Percentiles rank a stretch among this genome's conserved stretches.
phyloP scores from a whole-genome alignment of 805 yeast genomes.

The Metschnikowia amazonensis region DNA sequence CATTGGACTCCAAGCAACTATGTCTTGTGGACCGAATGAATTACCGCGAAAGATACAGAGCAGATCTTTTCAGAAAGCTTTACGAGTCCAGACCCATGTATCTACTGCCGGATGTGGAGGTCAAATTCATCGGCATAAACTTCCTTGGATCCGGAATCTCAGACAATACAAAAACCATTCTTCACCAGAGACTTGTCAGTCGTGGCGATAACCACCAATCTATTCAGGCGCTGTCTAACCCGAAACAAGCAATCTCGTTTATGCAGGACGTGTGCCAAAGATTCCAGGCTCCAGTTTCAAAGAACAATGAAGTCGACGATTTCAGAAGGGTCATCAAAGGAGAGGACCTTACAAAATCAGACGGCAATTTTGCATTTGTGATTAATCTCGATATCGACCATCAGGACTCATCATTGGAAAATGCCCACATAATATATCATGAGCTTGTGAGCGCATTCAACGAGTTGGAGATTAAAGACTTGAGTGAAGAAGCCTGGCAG shows the following conservation, averaged over 20 bases:
- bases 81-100: slow-evolving; percentile 24
- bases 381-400: slow-evolving; percentile 47
- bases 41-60: slow-evolving; percentile 65
- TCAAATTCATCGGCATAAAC: slow-evolving; percentile 66
- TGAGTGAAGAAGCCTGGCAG: slow-evolving; percentile 34
- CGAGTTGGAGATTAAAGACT: slow-evolving; percentile 7
- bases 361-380: slow-evolving; percentile 60
- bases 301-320: slow-evolving; percentile 7
- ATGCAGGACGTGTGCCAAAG: slow-evolving; percentile 7
- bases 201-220: slow-evolving; percentile 91
- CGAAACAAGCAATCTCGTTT: slow-evolving; percentile 29
- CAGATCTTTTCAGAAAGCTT: slow-evolving; percentile 57
- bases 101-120: slow-evolving; percentile 33
- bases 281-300: slow-evolving; percentile 11
- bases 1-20: slow-evolving; percentile 35
- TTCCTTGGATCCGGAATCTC: slow-evolving; percentile 44
- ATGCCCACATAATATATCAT: slow-evolving; percentile 40
- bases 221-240: slow-evolving; percentile 54
- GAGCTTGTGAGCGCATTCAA: slow-evolving; percentile 20
- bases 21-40: slow-evolving; percentile 83
- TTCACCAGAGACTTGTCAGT: slow-evolving; percentile 53
- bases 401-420: slow-evolving; percentile 26
- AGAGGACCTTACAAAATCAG: slow-evolving; percentile 27
- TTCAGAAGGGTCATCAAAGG: slow-evolving; percentile 9
- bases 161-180: slow-evolving; percentile 44